phyloP scores from a whole-genome alignment of 2,329 filamentous ascomycete species.

The Venturia oleaginea region DNA sequence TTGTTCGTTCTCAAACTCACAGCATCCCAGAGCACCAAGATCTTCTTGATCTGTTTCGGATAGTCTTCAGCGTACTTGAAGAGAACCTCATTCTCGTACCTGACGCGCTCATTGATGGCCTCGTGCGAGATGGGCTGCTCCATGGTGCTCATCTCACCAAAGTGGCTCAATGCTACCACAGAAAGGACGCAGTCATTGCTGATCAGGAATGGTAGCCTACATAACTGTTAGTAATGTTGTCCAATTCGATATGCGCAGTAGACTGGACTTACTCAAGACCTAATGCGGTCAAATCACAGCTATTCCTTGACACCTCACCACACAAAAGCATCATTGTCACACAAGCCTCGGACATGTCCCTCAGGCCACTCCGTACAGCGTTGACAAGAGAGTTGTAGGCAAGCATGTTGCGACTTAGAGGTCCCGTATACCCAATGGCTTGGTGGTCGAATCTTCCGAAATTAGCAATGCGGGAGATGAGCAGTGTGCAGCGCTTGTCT shows the following conservation, averaged over 20 bases:
- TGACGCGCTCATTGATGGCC: not conserved
- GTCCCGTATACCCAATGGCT: constrained; percentile 84
- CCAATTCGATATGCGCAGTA: constrained; percentile 21
- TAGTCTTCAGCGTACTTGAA: constrained; percentile 53
- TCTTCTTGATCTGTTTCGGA: constrained; percentile 47
- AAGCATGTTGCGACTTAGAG: constrained; percentile 80
- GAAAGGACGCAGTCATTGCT: constrained; percentile 68
- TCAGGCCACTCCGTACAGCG: constrained; percentile 66
- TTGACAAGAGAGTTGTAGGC: constrained; percentile 77
- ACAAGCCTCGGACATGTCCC: constrained; percentile 78
- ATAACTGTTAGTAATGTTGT: constrained; percentile 14
- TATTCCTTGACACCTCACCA: constrained; percentile 65
- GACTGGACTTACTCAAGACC: constrained; percentile 55
- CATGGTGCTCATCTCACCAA: constrained; percentile 46
- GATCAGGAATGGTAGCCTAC: constrained; percentile 52
- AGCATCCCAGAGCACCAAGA: constrained; percentile 57
- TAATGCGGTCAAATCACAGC: constrained; percentile 50
- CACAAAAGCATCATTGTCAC: constrained; percentile 72
- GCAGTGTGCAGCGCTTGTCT: constrained; percentile 67
- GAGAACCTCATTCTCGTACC: constrained; percentile 41
- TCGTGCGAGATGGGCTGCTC: constrained; percentile 25
- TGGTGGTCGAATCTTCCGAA: constrained; percentile 75
- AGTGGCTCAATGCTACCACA: constrained; percentile 70
- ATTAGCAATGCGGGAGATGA: constrained; percentile 80
- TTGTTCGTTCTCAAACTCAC: constrained; percentile 32